Evolutionary conservation across 2,329 filamentous ascomycete genomes (phyloP).

Genomic region (Cercospora janseana): DNA sequence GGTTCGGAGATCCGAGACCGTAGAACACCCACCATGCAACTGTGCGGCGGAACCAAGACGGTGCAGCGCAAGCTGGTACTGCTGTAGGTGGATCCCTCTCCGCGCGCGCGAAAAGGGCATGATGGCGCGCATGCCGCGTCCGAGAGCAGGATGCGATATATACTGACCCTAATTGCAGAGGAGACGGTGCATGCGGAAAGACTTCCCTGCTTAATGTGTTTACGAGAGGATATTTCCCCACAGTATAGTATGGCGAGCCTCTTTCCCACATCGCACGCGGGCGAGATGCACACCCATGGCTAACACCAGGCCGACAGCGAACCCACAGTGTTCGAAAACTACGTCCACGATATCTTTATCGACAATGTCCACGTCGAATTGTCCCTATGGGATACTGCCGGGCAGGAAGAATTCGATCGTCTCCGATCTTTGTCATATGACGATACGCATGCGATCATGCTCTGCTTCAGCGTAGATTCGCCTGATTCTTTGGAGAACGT

Average conservation of each 20-base stretch:
- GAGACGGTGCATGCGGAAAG: conserved; percentile 95
- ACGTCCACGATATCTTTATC: conserved; percentile 98
- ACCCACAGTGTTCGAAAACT: conserved; percentile 98
- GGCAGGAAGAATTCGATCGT: conserved; percentile 98
- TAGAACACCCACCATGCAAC: conserved; percentile 40
- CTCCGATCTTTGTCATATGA: conserved; percentile 94
- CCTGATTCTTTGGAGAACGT: conserved; percentile 97
- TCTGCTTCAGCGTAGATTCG: conserved; percentile 96
- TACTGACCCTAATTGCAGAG: conserved; percentile 53
- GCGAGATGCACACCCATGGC: neutral
- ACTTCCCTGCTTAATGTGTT: conserved; percentile 97
- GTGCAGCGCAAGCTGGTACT: conserved; percentile 96
- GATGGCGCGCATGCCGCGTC: neutral
- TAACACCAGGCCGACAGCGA: conserved; percentile 55
- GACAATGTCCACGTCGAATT: conserved; percentile 96
- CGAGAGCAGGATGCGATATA: neutral
- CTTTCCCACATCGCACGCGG: too few species aligned
- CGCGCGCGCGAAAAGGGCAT: conserved; percentile 20
- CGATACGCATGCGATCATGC: conserved; percentile 97
- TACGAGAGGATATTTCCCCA: conserved; percentile 96
- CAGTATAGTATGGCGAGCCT: conserved; percentile 91
- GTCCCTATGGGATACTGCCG: conserved; percentile 96
- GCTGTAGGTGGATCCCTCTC: conserved; percentile 59
- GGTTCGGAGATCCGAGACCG: neutral
- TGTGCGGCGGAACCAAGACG: conserved; percentile 61